phyloP scores from a whole-genome alignment of 176 grass and related monocot species.

The Oryza longistaminata region DNA sequence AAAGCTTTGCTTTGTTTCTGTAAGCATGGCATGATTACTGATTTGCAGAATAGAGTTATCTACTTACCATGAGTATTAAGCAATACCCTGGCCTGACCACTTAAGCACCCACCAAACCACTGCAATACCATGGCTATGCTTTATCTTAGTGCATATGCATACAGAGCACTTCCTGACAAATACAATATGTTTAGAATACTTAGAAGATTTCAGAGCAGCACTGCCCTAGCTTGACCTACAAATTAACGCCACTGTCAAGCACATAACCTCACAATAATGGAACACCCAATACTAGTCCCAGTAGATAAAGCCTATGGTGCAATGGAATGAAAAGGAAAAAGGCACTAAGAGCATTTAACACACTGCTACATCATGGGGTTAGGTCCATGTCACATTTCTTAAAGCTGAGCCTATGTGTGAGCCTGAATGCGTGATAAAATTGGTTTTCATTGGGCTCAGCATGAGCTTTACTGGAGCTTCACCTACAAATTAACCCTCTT shows the following conservation, averaged over 20 bases:
- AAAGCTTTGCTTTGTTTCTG: neutral
- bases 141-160: neutral
- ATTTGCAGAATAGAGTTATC: conserved; percentile 5
- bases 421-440: conserved; percentile 23
- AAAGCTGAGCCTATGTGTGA: conserved; percentile 28
- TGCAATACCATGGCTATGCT: neutral
- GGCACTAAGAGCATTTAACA: conserved; percentile 32
- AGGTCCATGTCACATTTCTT: conserved; percentile 52
- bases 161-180: neutral
- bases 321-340: conserved; percentile 47
- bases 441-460: conserved; percentile 23
- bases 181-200: neutral
- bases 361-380: conserved; percentile 41
- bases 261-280: conserved; percentile 38
- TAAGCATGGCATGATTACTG: neutral
- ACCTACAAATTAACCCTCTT: conserved; percentile 46
- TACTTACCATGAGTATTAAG: neutral
- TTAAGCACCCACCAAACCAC: neutral
- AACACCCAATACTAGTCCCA: conserved; percentile 7
- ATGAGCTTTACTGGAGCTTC: conserved; percentile 35
- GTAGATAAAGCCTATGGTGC: conserved; percentile 25
- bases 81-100: neutral
- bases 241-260: conserved; percentile 34
- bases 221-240: conserved; percentile 38
- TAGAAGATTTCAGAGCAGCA: conserved; percentile 16